phyloP scores from a whole-genome alignment of 768 basidiomycete species.

The Lactarius sanguifluus region DNA sequence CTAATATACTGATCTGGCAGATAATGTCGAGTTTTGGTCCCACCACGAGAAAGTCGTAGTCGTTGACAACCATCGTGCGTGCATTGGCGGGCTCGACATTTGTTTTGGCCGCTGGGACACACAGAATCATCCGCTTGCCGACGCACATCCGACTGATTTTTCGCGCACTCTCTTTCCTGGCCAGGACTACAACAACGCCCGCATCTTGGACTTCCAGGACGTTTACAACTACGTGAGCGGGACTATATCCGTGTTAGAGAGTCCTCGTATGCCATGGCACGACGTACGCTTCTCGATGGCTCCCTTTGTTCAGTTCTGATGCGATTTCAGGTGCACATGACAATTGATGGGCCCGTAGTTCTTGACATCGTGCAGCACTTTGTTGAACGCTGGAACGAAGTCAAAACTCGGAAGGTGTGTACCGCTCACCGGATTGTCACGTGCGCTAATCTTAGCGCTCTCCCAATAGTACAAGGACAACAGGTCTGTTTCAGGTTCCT shows the following conservation, averaged over 20 bases:
- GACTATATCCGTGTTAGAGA: constrained; percentile 63
- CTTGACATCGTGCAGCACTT: constrained; percentile 94
- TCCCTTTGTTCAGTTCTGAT: neutral
- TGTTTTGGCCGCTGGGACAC: constrained; percentile 99
- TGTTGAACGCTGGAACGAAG: constrained; percentile 86
- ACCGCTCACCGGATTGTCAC: neutral
- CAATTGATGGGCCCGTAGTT: constrained; percentile 74
- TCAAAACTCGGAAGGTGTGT: constrained; percentile 76
- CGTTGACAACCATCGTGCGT: constrained; percentile 82
- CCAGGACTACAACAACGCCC: constrained; percentile 91
- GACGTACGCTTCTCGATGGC: constrained; percentile 56
- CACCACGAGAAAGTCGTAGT: constrained; percentile 93
- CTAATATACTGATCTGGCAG: constrained; percentile 36
- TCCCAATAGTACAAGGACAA: constrained; percentile 40
- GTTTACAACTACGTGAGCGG: constrained; percentile 78
- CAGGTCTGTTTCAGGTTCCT: constrained; percentile 40
- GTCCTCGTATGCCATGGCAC: constrained; percentile 91
- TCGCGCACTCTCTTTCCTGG: constrained; percentile 84
- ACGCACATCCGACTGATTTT: constrained; percentile 89
- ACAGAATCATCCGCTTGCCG: constrained; percentile 84
- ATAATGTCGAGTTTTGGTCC: constrained; percentile 83
- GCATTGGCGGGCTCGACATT: constrained; percentile 91
- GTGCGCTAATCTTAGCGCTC: neutral
- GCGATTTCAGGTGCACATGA: constrained; percentile 70
- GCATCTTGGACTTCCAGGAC: constrained; percentile 76